Base-by-base conservation (phyloP, 2,329 filamentous ascomycete species). In the Aspergillus aculeatinus region DNA sequence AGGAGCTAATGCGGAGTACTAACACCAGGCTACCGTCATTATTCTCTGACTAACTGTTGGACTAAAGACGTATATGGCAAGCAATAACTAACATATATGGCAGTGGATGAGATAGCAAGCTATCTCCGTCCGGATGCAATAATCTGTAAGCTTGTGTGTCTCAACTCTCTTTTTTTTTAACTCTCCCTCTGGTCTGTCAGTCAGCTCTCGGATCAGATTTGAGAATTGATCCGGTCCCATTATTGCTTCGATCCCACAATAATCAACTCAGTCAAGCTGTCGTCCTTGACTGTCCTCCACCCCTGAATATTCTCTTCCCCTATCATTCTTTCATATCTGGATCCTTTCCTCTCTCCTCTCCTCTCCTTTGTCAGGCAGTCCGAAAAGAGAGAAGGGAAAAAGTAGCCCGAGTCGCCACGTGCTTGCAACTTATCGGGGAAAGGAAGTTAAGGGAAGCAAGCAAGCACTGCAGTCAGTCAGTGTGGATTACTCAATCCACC, bases 401-500 rank as follows among this genome's bases (percentile, higher is more conserved):
- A 44, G 5, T 44, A 44, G 27, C 23, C 33, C 19, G 49, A 16
- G 16, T 64, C 57, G 60, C 60, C 62, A 64, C 62, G 55, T 64
- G 62, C 62, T 47, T 56, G 48, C 44, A 48, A 19, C 27, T 16
- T 44, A 44, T 57, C 54, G 47, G 48, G 55, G 57, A 50, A 54
- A 29, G 27, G 27, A 29, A 29, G 27, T 29, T 3, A 29, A 29
- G 7, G 27, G 7, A 29, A 23, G 27, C 27, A 29, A 3, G 27
- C 7, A 29, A 23, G 27, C 27, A 29, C 7, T 9, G 27, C 27
- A 29, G 55, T 10, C 27, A 29, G 55, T 10, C 4, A 49, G 48
- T 52, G 31, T 48, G 42, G 42, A n/a, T 60, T 60, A 57, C 59
- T 51, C 60, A 60, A 64, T 57, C 57, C 55, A 49, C 39, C 39